These are phyloP conservation scores for Dioszegia hungarica DNA, from an alignment of 768 basidiomycete species.

Conservation along the genomic window DNA sequence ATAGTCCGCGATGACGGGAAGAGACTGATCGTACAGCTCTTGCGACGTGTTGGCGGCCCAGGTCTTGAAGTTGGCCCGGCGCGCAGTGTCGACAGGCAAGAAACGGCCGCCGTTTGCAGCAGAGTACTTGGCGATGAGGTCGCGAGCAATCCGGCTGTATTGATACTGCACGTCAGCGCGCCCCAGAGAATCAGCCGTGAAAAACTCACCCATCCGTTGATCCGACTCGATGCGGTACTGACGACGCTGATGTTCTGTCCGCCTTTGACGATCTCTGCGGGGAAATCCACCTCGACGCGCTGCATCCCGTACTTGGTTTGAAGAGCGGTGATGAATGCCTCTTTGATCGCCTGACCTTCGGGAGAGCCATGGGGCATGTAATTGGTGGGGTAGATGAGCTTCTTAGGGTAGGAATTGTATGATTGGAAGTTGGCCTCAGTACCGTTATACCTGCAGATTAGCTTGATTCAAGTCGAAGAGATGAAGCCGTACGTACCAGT, in stretches of 20 bases:
- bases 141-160: not conserved
- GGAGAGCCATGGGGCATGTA: conserved; percentile 16
- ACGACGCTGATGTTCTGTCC: not conserved
- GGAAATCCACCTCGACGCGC: not conserved
- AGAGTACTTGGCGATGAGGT: conserved; percentile 20
- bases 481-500: not conserved
- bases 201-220: conserved; percentile 1
- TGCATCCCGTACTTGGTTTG: conserved; percentile 9
- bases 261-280: not conserved
- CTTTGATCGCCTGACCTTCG: conserved; percentile 18
- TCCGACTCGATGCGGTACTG: conserved; percentile 1
- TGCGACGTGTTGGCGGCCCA: conserved; percentile 1
- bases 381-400: conserved; percentile 12
- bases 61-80: conserved; percentile 1
- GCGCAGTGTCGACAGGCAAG: conserved; percentile 1
- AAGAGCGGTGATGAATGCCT: conserved; percentile 13
- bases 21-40: conserved; percentile 14
- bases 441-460: conserved; percentile 25
- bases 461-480: not conserved
- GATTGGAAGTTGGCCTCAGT: conserved; percentile 20
- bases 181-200: not conserved
- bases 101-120: conserved; percentile 2
- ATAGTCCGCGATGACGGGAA: conserved; percentile 21
- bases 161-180: not conserved
- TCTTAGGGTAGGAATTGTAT: conserved; percentile 22